Conservation (phyloP, 2,329 filamentous ascomycete genomes). For the Colletotrichum sp. region DNA sequence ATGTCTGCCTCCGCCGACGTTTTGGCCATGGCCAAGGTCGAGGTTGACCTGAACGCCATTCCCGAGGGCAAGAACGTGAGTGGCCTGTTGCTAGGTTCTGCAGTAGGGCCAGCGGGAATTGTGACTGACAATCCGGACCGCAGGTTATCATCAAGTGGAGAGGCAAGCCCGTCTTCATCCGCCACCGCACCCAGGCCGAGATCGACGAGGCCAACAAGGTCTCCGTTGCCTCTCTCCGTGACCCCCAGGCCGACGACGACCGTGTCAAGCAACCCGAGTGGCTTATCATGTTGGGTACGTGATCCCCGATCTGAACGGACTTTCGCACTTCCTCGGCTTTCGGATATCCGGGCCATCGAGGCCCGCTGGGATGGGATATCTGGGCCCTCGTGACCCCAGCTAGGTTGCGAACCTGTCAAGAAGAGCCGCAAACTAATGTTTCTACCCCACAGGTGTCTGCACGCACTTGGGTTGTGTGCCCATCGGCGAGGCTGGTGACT, state of each 20-base stretch:
- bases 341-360: background rate
- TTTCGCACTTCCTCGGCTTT: background rate
- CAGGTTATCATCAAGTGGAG: constrained; percentile 99
- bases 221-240: constrained; percentile 82
- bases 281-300: constrained; percentile 94
- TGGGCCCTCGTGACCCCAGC: background rate
- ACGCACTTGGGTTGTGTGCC: constrained; percentile 99
- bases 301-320: background rate
- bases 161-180: constrained; percentile 99
- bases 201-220: constrained; percentile 94
- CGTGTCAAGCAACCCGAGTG: constrained; percentile 98
- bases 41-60: constrained; percentile 90
- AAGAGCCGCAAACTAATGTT: constrained; percentile 25
- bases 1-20: constrained; percentile 99
- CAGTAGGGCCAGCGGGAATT: background rate
- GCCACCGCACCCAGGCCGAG: constrained; percentile 91
- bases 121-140: background rate
- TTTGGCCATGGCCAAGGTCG: constrained; percentile 98
- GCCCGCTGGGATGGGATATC: background rate
- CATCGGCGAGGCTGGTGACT: constrained; percentile 98
- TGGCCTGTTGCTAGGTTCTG: constrained; percentile 24
- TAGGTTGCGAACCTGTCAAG: background rate
- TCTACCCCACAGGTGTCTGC: constrained; percentile 77
- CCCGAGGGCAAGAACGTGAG: constrained; percentile 99
- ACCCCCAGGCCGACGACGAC: constrained; percentile 88